A percentile compares a stretch with the other conserved stretches of the same genome.
phyloP scores from a whole-genome alignment of 2,329 filamentous ascomycete species.

The Shiraia bambusicola region DNA sequence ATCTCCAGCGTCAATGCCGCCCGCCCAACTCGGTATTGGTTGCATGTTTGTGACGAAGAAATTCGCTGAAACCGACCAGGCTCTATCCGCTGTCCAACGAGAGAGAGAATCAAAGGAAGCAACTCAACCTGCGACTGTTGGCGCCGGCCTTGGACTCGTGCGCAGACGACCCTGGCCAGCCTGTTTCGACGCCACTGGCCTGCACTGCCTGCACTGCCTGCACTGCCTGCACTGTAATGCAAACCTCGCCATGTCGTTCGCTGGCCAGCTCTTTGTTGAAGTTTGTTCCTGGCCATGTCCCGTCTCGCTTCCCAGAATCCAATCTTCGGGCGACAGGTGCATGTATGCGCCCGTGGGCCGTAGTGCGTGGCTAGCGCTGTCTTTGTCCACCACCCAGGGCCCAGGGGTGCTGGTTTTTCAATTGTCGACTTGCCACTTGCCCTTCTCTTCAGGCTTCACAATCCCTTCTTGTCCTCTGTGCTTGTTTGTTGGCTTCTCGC shows the following conservation, averaged over 20 bases:
- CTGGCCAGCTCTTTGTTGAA: conserved; percentile 13
- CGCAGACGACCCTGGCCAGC: conserved; percentile 14
- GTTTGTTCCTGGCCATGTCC: conserved; percentile 24
- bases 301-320: conserved; percentile 24
- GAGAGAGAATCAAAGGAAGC: conserved; percentile 11
- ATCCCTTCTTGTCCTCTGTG: conserved; percentile 30
- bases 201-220: not conserved
- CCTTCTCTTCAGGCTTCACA: conserved; percentile 27
- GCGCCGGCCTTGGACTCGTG: conserved; percentile 15
- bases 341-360: too few relatives aligned
- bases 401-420: conserved; percentile 26
- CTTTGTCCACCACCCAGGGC: conserved; percentile 13
- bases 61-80: conserved; percentile 23
- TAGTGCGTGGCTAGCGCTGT: conserved; percentile 23
- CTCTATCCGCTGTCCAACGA: conserved; percentile 13
- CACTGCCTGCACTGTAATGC: not conserved
- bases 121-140: conserved; percentile 29
- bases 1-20: conserved; percentile 19
- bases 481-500: conserved; percentile 24
- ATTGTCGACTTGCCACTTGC: conserved; percentile 20
- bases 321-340: conserved; percentile 29
- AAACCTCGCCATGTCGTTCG: conserved; percentile 19
- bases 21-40: too few relatives aligned
- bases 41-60: conserved; percentile 14
- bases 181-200: conserved; percentile 10